Percentiles rank a stretch among this genome's conserved stretches.
Evolutionary conservation across 805 yeast species (phyloP).

Genomic region (Schwanniomyces polymorphus): DNA sequence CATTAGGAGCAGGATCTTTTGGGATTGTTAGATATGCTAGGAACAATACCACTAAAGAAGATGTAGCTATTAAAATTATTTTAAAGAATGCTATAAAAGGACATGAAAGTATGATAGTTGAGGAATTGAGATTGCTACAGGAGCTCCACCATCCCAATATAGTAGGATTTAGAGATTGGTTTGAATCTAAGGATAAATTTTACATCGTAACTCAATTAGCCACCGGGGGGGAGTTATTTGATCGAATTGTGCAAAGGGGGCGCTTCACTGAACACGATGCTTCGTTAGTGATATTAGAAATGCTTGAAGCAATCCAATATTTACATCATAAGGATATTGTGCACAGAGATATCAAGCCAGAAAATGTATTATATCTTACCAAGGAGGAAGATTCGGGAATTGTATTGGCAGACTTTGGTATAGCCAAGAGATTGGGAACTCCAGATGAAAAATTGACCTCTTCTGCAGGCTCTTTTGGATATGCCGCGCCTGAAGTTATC

Average conservation of each 20-base stretch:
- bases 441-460: conserved; percentile 62
- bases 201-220: conserved; percentile 94
- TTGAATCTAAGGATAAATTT: conserved; percentile 88
- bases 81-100: conserved; percentile 82
- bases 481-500: conserved; percentile 95
- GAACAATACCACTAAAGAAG: conserved; percentile 48
- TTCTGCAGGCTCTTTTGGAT: conserved; percentile 92
- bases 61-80: conserved; percentile 88
- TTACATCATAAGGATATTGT: conserved; percentile 78
- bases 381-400: conserved; percentile 57
- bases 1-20: conserved; percentile 93
- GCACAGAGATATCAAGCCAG: conserved; percentile 94
- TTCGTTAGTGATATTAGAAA: conserved; percentile 67
- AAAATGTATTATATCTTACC: conserved; percentile 77
- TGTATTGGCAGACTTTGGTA: conserved; percentile 95
- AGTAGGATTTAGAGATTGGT: conserved; percentile 90
- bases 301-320: conserved; percentile 76
- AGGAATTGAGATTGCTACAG: conserved; percentile 72
- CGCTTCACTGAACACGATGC: conserved; percentile 90
- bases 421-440: conserved; percentile 71
- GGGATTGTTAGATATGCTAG: conserved; percentile 88
- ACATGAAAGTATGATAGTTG: conserved; percentile 72
- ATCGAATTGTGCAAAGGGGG: conserved; percentile 77
- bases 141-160: conserved; percentile 79
- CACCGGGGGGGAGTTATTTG: conserved; percentile 94